Conservation (phyloP, 1,284 basidiomycete genomes). For the Apiotrichum akiyoshidainum region DNA sequence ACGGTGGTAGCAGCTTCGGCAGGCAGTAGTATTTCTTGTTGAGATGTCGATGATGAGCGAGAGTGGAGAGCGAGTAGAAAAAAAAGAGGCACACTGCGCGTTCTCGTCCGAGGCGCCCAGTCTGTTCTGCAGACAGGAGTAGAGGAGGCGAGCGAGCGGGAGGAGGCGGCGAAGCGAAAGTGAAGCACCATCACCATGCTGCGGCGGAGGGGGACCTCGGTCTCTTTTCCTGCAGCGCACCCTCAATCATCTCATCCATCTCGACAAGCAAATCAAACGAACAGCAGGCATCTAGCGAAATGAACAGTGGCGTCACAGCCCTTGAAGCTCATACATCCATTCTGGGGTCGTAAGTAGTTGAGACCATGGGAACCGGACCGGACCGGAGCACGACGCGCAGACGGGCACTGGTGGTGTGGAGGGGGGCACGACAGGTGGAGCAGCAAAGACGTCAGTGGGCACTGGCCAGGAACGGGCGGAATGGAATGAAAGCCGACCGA, state of each 20-base stretch:
- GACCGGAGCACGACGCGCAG: too few relatives aligned
- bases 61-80: neutral
- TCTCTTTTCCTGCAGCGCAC: neutral
- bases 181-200: too few relatives aligned
- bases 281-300: slow-evolving; percentile 3
- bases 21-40: neutral
- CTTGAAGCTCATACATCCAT: neutral
- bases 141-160: neutral
- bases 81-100: neutral
- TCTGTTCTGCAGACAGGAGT: neutral
- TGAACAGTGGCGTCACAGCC: slow-evolving; percentile 2
- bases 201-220: too few relatives aligned
- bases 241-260: too few relatives aligned
- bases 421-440: too few relatives aligned
- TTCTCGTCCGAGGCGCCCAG: neutral
- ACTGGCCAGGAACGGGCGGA: too few relatives aligned
- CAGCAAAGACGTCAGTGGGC: too few relatives aligned
- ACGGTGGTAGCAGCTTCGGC: too few relatives aligned
- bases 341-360: neutral
- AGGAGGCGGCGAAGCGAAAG: neutral
- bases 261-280: too few relatives aligned
- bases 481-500: too few relatives aligned
- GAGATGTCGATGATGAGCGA: neutral
- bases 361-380: too few relatives aligned
- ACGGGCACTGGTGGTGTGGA: too few relatives aligned